These are phyloP conservation scores for Buxus sempervirens DNA, from an alignment of 164 flowering plant genomes.

Conservation along the genomic window DNA sequence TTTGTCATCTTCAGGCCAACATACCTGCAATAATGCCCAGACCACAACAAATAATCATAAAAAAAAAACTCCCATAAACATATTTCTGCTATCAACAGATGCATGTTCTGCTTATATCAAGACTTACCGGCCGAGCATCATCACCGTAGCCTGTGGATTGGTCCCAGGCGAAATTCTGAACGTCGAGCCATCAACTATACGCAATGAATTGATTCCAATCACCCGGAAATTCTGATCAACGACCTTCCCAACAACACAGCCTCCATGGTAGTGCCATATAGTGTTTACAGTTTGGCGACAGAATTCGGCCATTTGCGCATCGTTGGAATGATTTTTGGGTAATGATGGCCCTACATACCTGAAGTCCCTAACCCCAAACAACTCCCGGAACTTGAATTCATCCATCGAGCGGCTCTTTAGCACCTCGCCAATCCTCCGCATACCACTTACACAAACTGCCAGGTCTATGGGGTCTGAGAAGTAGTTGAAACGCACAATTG, in stretches of 20 bases:
- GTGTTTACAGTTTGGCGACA: slow-evolving; percentile 78
- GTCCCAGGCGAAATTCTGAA: slow-evolving; percentile 80
- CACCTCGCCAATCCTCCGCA: slow-evolving; percentile 51
- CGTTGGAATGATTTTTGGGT: slow-evolving; percentile 41
- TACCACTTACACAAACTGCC: slow-evolving; percentile 57
- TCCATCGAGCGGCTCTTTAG: slow-evolving; percentile 54
- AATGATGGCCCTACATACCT: slow-evolving; percentile 58
- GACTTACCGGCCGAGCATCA: slow-evolving; percentile 86
- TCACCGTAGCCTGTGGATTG: slow-evolving; percentile 85
- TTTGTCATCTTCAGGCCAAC: neutral
- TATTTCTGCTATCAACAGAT: neutral
- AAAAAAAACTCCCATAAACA: neutral
- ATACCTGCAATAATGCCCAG: neutral
- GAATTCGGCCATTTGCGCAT: slow-evolving; percentile 51
- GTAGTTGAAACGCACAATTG: slow-evolving; percentile 79
- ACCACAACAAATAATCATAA: neutral
- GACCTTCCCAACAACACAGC: slow-evolving; percentile 76
- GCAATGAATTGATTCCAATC: slow-evolving; percentile 50
- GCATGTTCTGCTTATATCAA: neutral
- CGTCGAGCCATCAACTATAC: slow-evolving; percentile 81
- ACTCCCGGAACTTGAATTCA: slow-evolving; percentile 46
- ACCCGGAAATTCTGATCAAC: slow-evolving; percentile 55
- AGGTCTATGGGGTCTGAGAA: slow-evolving; percentile 55
- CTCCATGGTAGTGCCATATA: slow-evolving; percentile 97
- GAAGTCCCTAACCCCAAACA: slow-evolving; percentile 48